A percentile compares a stretch with the other conserved stretches of the same genome.
Evolutionary conservation across 768 basidiomycete genomes (phyloP).

Genomic region (Clitopilus passeckerianus): DNA sequence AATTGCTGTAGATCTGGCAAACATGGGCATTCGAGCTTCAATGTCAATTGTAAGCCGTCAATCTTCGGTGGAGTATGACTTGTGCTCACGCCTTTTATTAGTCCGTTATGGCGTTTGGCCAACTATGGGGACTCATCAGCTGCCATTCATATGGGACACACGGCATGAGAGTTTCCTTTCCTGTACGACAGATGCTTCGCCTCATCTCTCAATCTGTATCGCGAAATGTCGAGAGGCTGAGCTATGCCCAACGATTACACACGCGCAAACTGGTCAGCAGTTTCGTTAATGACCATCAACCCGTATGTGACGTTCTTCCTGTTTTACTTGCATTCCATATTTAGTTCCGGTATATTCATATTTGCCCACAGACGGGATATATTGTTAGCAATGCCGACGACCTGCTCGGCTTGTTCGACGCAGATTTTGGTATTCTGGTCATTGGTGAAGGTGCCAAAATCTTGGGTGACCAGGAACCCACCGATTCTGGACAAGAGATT

Average conservation of each 20-base stretch:
- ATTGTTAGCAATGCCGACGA: constrained; percentile 81
- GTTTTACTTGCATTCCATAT: not conserved
- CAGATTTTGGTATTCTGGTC: constrained; percentile 68
- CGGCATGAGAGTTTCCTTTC: constrained; percentile 86
- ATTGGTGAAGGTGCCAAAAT: constrained; percentile 71
- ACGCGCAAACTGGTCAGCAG: constrained; percentile 67
- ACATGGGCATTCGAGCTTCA: constrained; percentile 80
- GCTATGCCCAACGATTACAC: constrained; percentile 70
- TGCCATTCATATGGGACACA: constrained; percentile 73
- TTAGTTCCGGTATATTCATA: constrained; percentile 1
- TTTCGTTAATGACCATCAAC: not conserved
- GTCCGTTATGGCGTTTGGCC: constrained; percentile 78
- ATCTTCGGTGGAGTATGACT: not conserved
- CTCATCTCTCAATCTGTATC: constrained; percentile 77
- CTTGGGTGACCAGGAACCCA: constrained; percentile 41
- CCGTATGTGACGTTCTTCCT: not conserved
- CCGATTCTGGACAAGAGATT: constrained; percentile 72
- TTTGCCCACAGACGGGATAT: constrained; percentile 48
- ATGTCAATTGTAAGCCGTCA: constrained; percentile 68
- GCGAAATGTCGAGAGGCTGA: constrained; percentile 72
- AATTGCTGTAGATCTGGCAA: constrained; percentile 50
- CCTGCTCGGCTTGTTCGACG: constrained; percentile 72
- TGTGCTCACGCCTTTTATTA: constrained; percentile 16
- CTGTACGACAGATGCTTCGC: constrained; percentile 77
- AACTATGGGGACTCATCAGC: constrained; percentile 76